Evolutionary conservation across 495 filamentous ascomycete species (phyloP).

Genomic region (Trichoderma reesei): DNA sequence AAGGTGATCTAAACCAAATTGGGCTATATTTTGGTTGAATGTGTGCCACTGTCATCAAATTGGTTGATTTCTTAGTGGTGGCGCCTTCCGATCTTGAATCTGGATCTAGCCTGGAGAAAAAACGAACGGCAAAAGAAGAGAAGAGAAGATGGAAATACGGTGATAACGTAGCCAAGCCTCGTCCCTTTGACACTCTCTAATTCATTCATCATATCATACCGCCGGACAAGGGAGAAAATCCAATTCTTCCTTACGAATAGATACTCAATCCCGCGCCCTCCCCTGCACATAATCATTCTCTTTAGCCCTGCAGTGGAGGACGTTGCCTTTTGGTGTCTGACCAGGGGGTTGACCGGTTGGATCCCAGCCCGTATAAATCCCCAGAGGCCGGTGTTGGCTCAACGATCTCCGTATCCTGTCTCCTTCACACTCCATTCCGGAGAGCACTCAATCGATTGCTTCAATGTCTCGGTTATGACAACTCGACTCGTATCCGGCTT

Average conservation of each 20-base stretch:
- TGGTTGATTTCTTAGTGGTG: not conserved
- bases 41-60: not conserved
- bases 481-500: not conserved
- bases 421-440: not conserved
- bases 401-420: not conserved
- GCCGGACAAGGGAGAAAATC: not conserved
- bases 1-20: not conserved
- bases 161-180: too few relatives aligned
- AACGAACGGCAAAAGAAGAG: not conserved
- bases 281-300: not conserved
- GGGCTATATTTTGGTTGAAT: not conserved
- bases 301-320: not conserved
- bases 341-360: not conserved
- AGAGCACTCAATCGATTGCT: not conserved
- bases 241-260: not conserved
- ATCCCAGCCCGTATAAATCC: not conserved
- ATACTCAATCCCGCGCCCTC: not conserved
- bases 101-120: not conserved
- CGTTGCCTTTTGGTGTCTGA: not conserved
- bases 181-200: not conserved
- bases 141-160: not conserved
- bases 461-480: not conserved
- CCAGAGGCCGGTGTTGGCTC: not conserved
- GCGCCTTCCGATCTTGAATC: conserved; percentile 2
- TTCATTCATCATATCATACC: not conserved